Evolutionary conservation across 75 land plant species (phyloP).

Genomic region (Selaginella moellendorffii): DNA sequence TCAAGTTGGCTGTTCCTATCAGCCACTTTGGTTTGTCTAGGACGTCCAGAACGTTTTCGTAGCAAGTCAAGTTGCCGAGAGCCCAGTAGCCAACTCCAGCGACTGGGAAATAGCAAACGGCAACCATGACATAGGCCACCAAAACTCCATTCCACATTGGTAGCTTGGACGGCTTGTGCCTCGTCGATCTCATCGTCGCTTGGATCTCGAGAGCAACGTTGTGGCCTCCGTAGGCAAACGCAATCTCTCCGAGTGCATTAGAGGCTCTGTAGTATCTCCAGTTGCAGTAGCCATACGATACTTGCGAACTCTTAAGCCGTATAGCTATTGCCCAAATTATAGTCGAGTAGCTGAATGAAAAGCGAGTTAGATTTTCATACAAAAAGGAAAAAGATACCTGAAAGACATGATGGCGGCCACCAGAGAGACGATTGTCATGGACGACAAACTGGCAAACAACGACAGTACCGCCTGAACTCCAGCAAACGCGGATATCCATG

Average conservation of each 20-base stretch:
- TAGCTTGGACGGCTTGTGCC: constrained; percentile 56
- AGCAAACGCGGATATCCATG: constrained; percentile 59
- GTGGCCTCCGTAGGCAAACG: constrained; percentile 83
- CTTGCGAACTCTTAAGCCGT: no score
- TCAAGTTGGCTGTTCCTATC: constrained; percentile 72
- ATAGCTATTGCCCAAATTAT: constrained; percentile 45
- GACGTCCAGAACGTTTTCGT: constrained; percentile 47
- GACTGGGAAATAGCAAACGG: constrained; percentile 77
- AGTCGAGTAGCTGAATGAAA: constrained; percentile 54
- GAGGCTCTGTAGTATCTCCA: constrained; percentile 47
- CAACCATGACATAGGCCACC: constrained; percentile 53
- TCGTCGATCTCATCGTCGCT: constrained; percentile 76
- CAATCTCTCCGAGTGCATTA: constrained; percentile 58
- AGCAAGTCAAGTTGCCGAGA: constrained; percentile 46
- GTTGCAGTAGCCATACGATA: constrained; percentile 25
- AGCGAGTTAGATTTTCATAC: no score
- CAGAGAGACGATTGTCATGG: constrained; percentile 42
- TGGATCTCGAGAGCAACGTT: constrained; percentile 82
- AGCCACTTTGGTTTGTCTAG: constrained; percentile 63
- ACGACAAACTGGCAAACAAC: constrained; percentile 48
- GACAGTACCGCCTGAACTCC: constrained; percentile 49
- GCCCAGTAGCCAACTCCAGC: constrained; percentile 87
- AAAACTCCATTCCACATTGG: constrained; percentile 86
- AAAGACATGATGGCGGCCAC: constrained; percentile 69
- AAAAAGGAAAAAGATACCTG: constrained; percentile 25